These are phyloP conservation scores for Onygenales sp. DNA, from an alignment of 2,329 filamentous ascomycete genomes.

Conservation along the genomic window DNA sequence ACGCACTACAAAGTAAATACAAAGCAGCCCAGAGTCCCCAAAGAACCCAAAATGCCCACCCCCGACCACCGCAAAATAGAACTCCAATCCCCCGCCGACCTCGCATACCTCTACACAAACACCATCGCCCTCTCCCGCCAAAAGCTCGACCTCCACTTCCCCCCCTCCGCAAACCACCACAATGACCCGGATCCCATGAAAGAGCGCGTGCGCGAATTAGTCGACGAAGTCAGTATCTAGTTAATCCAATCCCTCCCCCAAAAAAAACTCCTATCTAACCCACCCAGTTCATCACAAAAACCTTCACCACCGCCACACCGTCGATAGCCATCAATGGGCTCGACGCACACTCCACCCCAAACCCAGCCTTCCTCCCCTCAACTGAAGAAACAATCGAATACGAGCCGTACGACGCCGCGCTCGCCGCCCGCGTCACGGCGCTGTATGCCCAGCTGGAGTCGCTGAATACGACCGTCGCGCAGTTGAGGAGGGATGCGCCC, in stretches of 20 bases:
- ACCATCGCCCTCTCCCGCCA: constrained; percentile 34
- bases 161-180: constrained; percentile 32
- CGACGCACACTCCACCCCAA: constrained; percentile 13
- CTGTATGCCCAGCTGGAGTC: constrained; percentile 40
- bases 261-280: not conserved
- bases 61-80: constrained; percentile 41
- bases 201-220: constrained; percentile 31
- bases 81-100: constrained; percentile 40
- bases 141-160: constrained; percentile 41
- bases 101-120: constrained; percentile 40
- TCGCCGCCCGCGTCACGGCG: constrained; percentile 33
- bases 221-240: constrained; percentile 26
- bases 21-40: not conserved
- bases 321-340: constrained; percentile 41
- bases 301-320: constrained; percentile 33
- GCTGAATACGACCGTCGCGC: constrained; percentile 37
- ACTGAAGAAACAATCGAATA: constrained; percentile 37
- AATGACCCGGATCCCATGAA: constrained; percentile 33
- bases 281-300: constrained; percentile 34
- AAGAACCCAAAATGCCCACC: constrained; percentile 15
- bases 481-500: constrained; percentile 37
- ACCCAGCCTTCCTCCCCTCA: constrained; percentile 25
- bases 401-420: constrained; percentile 34
- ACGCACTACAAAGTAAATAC: not conserved
- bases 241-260: not conserved